phyloP scores from a whole-genome alignment of 1,284 basidiomycete genomes.

The Ustilago shanxiensis region DNA sequence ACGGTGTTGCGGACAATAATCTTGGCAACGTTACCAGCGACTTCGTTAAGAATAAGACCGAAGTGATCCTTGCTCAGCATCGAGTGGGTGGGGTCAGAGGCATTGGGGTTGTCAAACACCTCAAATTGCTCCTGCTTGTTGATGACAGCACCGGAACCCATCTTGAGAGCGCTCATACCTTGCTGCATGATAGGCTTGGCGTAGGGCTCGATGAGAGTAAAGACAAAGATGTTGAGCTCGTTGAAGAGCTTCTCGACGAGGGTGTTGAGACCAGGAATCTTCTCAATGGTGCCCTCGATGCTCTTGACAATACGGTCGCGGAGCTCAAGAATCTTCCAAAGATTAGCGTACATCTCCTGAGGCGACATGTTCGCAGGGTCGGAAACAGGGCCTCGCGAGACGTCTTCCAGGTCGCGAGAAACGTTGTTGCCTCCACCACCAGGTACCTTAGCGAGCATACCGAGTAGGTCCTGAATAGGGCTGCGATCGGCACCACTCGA shows the following conservation, averaged over 20 bases:
- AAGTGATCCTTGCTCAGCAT: slow-evolving; percentile 70
- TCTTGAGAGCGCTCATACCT: slow-evolving; percentile 67
- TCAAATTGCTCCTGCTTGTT: slow-evolving; percentile 68
- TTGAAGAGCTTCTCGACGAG: slow-evolving; percentile 87
- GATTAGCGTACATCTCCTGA: slow-evolving; percentile 81
- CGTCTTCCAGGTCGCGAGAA: slow-evolving; percentile 59
- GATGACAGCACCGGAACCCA: slow-evolving; percentile 67
- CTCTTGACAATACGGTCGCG: slow-evolving; percentile 84
- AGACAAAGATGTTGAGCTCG: slow-evolving; percentile 70
- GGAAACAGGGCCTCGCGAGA: slow-evolving; percentile 70
- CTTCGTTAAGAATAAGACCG: slow-evolving; percentile 69
- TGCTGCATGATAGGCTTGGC: slow-evolving; percentile 63
- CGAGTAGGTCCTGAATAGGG: slow-evolving; percentile 56
- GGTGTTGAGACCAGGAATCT: slow-evolving; percentile 74
- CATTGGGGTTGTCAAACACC: slow-evolving; percentile 71
- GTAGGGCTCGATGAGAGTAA: slow-evolving; percentile 71
- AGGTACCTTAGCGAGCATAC: slow-evolving; percentile 74
- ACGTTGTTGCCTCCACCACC: slow-evolving; percentile 40
- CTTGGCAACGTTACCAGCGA: slow-evolving; percentile 70
- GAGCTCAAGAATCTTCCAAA: slow-evolving; percentile 89
- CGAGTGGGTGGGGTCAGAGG: slow-evolving; percentile 68
- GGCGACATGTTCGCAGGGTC: slow-evolving; percentile 80
- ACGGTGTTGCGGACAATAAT: slow-evolving; percentile 76
- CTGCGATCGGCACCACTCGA: slow-evolving; percentile 67
- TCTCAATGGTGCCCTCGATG: slow-evolving; percentile 83